A percentile compares a stretch with the other conserved stretches of the same genome.
phyloP scores from a whole-genome alignment of 371 early-diverging fungal species.

The Agmasoma carcini region DNA sequence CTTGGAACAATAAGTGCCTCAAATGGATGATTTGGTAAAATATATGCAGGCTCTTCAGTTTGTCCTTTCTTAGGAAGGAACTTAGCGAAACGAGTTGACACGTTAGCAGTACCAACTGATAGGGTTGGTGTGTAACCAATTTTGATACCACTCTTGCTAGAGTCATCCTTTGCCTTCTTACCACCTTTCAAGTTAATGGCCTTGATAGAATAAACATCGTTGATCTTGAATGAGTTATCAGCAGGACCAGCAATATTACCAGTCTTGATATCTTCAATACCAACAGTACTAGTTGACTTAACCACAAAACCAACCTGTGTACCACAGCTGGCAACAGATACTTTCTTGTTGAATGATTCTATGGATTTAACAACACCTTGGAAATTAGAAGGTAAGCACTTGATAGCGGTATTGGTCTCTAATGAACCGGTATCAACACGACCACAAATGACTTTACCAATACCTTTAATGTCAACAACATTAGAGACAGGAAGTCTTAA shows the following conservation, averaged over 20 bases:
- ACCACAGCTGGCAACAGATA: constrained; percentile 39
- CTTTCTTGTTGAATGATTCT: constrained; percentile 48
- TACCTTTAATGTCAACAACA: constrained; percentile 88
- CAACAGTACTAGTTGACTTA: constrained; percentile 30
- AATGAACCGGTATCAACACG: constrained; percentile 84
- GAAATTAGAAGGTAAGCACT: constrained; percentile 41
- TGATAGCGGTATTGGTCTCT: constrained; percentile 73
- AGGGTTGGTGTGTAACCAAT: constrained; percentile 49
- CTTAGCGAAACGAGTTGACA: constrained; percentile 39
- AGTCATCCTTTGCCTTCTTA: constrained; percentile 34
- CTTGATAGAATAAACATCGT: constrained; percentile 1
- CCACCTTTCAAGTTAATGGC: constrained; percentile 13
- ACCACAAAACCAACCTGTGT: constrained; percentile 51
- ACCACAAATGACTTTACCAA: constrained; percentile 91
- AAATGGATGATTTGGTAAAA: constrained; percentile 29
- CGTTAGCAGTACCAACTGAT: constrained; percentile 47
- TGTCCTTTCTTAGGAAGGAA: constrained; percentile 19
- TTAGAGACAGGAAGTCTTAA: constrained; percentile 79
- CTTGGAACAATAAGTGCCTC: constrained; percentile 40
- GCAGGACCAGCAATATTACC: constrained; percentile 47
- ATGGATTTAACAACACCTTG: constrained; percentile 46
- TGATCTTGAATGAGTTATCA: constrained; percentile 22
- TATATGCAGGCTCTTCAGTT: constrained; percentile 10
- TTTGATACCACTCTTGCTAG: constrained; percentile 37
- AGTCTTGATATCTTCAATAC: constrained; percentile 37